phyloP scores from a whole-genome alignment of 2,329 filamentous ascomycete genomes.

The Mariannaea elegans region DNA sequence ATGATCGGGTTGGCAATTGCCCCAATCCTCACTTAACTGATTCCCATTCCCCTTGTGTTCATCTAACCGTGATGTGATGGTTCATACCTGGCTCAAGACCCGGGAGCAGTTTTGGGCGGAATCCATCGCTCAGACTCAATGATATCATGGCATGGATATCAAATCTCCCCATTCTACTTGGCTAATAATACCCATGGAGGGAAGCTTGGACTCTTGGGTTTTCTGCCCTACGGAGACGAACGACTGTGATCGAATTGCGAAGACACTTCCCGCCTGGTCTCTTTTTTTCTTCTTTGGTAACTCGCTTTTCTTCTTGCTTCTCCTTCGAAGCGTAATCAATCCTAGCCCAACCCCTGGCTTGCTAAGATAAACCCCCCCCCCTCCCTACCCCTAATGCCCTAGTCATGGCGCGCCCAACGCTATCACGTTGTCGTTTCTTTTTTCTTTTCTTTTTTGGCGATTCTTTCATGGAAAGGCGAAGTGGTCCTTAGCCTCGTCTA shows the following conservation, averaged over 20 bases:
- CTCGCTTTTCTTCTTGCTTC: neutral
- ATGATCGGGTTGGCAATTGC: neutral
- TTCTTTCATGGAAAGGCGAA: neutral
- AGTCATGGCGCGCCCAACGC: too few species aligned
- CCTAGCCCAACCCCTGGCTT: neutral
- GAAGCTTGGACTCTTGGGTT: neutral
- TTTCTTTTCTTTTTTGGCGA: neutral
- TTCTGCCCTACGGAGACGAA: neutral
- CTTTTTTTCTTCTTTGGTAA: too few species aligned
- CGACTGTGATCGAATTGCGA: too few species aligned
- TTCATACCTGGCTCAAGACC: too few species aligned
- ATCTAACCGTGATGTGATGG: neutral
- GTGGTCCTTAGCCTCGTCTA: neutral
- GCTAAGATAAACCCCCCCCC: neutral
- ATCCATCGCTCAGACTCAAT: too few species aligned
- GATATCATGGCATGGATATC: conserved; percentile 14
- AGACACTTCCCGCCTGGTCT: too few species aligned
- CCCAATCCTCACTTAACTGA: neutral
- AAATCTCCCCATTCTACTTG: neutral
- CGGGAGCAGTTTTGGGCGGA: too few species aligned
- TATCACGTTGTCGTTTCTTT: conserved; percentile 1
- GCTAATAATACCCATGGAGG: too few species aligned
- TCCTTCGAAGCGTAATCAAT: neutral
- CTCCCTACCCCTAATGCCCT: neutral
- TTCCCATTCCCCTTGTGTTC: neutral